Percentiles rank a stretch among this genome's conserved stretches.
Conservation (phyloP, 495 filamentous ascomycete species). For the Cercophora newfieldiana region DNA sequence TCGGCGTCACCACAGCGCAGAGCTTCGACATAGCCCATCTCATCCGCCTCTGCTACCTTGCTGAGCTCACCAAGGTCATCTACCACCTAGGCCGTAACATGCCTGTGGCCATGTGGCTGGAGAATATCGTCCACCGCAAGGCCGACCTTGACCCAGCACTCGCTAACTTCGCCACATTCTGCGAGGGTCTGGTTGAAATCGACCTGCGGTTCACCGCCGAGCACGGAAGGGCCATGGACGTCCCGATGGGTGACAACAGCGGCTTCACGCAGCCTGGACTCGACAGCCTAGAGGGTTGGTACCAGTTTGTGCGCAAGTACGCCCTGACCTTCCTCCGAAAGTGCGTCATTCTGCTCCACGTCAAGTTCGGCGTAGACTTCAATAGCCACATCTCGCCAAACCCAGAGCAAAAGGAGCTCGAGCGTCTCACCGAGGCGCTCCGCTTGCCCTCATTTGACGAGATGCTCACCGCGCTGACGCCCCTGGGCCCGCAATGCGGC, state of each 20-base stretch:
- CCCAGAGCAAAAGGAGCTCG: slow-evolving; percentile 72
- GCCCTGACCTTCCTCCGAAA: slow-evolving; percentile 90
- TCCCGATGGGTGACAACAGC: slow-evolving; percentile 30
- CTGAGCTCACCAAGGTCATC: slow-evolving; percentile 82
- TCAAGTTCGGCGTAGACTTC: slow-evolving; percentile 86
- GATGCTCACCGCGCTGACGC: slow-evolving; percentile 58
- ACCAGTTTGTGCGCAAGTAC: slow-evolving; percentile 67
- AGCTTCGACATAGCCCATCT: slow-evolving; percentile 78
- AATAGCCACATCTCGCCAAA: slow-evolving; percentile 67
- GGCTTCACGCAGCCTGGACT: slow-evolving; percentile 47
- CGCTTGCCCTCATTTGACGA: slow-evolving; percentile 77
- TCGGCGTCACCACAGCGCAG: slow-evolving; percentile 49
- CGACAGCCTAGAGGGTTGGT: slow-evolving; percentile 42
- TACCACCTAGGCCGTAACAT: slow-evolving; percentile 51
- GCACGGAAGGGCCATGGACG: slow-evolving; percentile 2
- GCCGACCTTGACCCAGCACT: slow-evolving; percentile 36
- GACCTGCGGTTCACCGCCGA: slow-evolving; percentile 30
- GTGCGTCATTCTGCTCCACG: slow-evolving; percentile 75
- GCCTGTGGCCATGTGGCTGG: slow-evolving; percentile 39
- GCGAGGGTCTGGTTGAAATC: slow-evolving; percentile 36
- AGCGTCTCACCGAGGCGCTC: slow-evolving; percentile 72
- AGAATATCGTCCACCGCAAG: slow-evolving; percentile 35
- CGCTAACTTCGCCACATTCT: slow-evolving; percentile 47
- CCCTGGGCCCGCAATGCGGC: slow-evolving; percentile 40
- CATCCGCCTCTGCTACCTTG: slow-evolving; percentile 85